phyloP scores from a whole-genome alignment of 2,329 filamentous ascomycete genomes.

The Xylariaceae sp. region DNA sequence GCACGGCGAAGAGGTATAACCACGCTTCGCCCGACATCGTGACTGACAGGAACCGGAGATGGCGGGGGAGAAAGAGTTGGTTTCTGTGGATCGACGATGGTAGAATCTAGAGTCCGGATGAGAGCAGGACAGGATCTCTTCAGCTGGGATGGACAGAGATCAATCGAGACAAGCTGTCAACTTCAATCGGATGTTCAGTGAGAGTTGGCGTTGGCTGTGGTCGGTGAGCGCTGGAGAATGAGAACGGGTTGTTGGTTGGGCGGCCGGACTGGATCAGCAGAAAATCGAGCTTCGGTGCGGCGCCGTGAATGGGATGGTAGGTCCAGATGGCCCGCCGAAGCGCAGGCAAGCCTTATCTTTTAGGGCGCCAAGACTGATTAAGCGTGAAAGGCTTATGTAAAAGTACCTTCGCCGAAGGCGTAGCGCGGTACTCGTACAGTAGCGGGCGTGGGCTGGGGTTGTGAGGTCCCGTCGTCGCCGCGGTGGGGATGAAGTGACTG shows the following conservation, averaged over 20 bases:
- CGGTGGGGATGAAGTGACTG: constrained; percentile 20
- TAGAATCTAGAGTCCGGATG: not conserved
- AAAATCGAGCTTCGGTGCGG: constrained; percentile 4
- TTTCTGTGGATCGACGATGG: constrained; percentile 1
- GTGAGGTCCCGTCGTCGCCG: not conserved
- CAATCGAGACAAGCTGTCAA: not conserved
- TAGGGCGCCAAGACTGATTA: not conserved
- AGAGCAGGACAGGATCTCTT: not conserved
- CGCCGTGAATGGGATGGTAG: not conserved
- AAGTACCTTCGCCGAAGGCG: not conserved
- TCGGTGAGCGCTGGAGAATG: not conserved
- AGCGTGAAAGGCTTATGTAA: not conserved
- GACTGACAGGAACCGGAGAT: constrained; percentile 21
- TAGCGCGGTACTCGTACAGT: no score
- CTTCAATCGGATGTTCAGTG: not conserved
- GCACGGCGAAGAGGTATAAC: constrained; percentile 94
- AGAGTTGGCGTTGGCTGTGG: not conserved
- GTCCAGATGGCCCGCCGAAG: not conserved
- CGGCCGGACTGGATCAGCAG: constrained; percentile 3
- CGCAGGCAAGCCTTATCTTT: not conserved
- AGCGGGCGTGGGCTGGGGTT: constrained; percentile 11
- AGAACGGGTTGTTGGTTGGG: constrained; percentile 3
- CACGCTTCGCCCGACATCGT: constrained; percentile 95
- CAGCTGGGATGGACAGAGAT: not conserved
- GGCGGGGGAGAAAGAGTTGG: constrained; percentile 3